Conservation (phyloP, 2,329 filamentous ascomycete species). For the Colletotrichum sidae region DNA sequence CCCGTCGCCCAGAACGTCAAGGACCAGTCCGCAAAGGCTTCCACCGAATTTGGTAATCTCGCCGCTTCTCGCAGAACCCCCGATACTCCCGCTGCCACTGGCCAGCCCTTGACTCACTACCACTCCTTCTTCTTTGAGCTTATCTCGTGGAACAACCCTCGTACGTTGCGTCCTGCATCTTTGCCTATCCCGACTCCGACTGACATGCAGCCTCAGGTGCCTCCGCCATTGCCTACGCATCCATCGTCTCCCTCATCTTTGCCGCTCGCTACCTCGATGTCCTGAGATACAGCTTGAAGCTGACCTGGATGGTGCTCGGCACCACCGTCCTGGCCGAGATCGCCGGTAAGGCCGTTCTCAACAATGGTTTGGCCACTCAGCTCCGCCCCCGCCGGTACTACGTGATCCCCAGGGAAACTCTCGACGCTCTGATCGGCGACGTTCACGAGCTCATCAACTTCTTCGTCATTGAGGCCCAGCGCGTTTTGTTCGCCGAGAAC, state of each 20-base stretch:
- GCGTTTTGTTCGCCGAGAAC: constrained; percentile 77
- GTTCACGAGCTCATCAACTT: constrained; percentile 78
- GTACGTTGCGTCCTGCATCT: constrained; percentile 54
- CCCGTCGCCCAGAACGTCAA: constrained; percentile 70
- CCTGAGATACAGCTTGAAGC: constrained; percentile 73
- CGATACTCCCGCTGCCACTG: constrained; percentile 64
- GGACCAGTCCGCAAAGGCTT: constrained; percentile 66
- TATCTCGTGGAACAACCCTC: constrained; percentile 76
- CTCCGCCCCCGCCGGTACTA: constrained; percentile 76
- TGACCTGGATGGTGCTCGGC: constrained; percentile 72
- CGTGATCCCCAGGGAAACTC: constrained; percentile 71
- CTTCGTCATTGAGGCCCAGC: constrained; percentile 76
- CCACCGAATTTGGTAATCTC: constrained; percentile 67
- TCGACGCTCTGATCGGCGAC: constrained; percentile 72
- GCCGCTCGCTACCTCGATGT: constrained; percentile 74
- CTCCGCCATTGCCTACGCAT: constrained; percentile 72
- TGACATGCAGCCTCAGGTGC: constrained; percentile 58
- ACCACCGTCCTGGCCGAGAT: constrained; percentile 71
- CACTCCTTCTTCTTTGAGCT: constrained; percentile 78
- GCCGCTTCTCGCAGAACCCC: constrained; percentile 68
- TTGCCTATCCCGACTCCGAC: constrained; percentile 10
- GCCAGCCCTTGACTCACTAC: constrained; percentile 75
- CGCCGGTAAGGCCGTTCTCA: constrained; percentile 70
- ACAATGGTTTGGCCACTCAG: constrained; percentile 72
- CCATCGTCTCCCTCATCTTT: constrained; percentile 70